Evolutionary conservation across 345 rosid species (phyloP).

Genomic region (Eucalyptus melliodora): DNA sequence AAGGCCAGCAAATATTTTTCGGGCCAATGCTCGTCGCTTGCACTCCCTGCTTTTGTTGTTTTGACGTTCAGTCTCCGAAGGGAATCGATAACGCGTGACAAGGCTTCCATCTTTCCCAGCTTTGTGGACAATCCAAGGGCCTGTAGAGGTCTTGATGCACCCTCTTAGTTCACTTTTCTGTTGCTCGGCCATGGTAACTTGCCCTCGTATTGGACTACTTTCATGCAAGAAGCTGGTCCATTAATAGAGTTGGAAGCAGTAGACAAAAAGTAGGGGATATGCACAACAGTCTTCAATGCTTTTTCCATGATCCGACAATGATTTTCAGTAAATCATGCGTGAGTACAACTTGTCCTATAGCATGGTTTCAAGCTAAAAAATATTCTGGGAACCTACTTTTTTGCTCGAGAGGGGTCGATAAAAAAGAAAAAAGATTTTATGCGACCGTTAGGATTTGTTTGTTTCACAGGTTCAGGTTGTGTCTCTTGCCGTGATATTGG

Average conservation of each 20-base stretch:
- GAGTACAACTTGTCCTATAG: not conserved
- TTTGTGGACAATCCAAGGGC: constrained; percentile 29
- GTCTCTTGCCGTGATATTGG: not conserved
- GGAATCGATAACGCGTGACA: constrained; percentile 8
- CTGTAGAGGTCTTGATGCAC: constrained; percentile 19
- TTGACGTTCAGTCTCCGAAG: constrained; percentile 17
- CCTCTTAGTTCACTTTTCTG: not conserved
- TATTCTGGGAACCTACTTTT: not conserved
- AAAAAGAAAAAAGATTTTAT: not conserved
- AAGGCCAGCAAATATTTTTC: constrained; percentile 34
- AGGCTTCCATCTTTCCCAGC: constrained; percentile 7
- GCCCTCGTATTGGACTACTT: not conserved
- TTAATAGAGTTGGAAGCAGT: not conserved
- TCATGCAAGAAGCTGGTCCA: not conserved
- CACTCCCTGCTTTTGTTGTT: constrained; percentile 30
- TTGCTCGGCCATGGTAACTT: not conserved
- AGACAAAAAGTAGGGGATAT: not conserved
- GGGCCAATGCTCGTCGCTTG: constrained; percentile 12
- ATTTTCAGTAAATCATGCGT: not conserved
- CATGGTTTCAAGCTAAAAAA: not conserved
- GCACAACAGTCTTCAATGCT: not conserved
- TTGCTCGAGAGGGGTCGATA: not conserved
- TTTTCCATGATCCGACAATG: not conserved
- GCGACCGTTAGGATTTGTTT: not conserved
- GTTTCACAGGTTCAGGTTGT: not conserved